phyloP scores from a whole-genome alignment of 257 asterid species.

The Scutellaria galericulata region DNA sequence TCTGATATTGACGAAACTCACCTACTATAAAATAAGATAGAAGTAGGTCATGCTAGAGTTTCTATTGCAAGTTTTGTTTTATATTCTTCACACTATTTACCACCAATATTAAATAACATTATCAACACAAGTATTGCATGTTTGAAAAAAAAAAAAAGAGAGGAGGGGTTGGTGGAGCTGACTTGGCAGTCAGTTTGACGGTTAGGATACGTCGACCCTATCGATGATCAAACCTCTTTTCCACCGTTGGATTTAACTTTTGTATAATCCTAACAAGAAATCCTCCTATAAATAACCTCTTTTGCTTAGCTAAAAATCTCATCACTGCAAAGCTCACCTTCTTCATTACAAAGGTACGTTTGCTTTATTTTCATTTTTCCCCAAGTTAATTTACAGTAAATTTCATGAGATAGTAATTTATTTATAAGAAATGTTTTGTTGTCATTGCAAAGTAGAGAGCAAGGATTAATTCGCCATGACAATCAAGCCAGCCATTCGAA shows the following conservation, averaged over 20 bases:
- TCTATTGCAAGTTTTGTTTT: too few species aligned
- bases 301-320: background rate
- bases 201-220: constrained; percentile 30
- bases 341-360: constrained; percentile 30
- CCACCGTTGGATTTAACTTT: constrained; percentile 41
- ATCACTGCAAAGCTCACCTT: background rate
- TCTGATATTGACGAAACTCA: too few species aligned
- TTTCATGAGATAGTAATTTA: too few species aligned
- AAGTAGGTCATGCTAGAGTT: too few species aligned
- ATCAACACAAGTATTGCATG: background rate
- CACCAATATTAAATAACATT: too few species aligned
- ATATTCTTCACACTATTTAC: too few species aligned
- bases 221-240: constrained; percentile 32
- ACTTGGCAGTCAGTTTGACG: constrained; percentile 33
- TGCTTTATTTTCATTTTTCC: background rate
- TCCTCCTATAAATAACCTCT: constrained; percentile 37
- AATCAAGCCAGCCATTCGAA: constrained; percentile 52
- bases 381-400: background rate
- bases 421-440: background rate
- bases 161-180: constrained; percentile 35
- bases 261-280: constrained; percentile 13
- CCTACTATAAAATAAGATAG: too few species aligned
- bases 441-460: constrained; percentile 31
- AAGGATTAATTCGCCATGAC: constrained; percentile 43
- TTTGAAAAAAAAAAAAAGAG: background rate